Conservation (phyloP, 768 basidiomycete species). For the Inosperma sp. region DNA sequence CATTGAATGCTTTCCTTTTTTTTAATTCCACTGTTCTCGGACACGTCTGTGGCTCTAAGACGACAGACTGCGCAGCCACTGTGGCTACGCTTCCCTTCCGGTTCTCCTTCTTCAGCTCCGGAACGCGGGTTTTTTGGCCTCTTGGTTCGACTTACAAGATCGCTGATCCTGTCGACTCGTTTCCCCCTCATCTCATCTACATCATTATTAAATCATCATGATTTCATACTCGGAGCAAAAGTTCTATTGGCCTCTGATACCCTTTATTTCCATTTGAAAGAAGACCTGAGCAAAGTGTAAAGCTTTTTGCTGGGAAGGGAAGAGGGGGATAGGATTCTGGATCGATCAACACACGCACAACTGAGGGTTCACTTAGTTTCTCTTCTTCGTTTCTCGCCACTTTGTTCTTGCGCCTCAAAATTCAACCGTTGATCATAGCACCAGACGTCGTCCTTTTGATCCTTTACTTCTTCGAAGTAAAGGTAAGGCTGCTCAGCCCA, state of each 20-base stretch:
- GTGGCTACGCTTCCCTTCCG: too few species aligned
- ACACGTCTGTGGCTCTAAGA: too few species aligned
- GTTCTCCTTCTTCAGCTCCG: too few species aligned
- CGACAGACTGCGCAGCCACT: too few species aligned
- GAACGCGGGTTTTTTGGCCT: too few species aligned
- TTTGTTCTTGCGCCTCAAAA: not conserved
- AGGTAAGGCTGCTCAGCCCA: not conserved
- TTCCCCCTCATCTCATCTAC: not conserved
- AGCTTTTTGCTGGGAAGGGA: not conserved
- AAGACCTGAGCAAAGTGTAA: not conserved
- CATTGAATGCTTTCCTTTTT: not conserved
- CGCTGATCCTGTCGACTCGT: conserved; percentile 6
- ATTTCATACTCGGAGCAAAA: not conserved
- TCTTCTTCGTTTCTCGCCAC: not conserved
- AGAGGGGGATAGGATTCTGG: too few species aligned
- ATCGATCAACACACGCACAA: not conserved
- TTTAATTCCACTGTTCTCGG: not conserved
- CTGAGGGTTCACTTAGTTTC: not conserved
- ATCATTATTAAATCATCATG: not conserved
- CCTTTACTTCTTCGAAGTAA: not conserved
- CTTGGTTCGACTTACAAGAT: too few species aligned
- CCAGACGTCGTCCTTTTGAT: too few species aligned
- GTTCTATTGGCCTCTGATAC: not conserved
- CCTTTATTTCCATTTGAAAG: not conserved
- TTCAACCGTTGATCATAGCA: not conserved